Base-by-base conservation (phyloP, 2,329 filamentous ascomycete species). In the Cladophialophora bantiana region DNA sequence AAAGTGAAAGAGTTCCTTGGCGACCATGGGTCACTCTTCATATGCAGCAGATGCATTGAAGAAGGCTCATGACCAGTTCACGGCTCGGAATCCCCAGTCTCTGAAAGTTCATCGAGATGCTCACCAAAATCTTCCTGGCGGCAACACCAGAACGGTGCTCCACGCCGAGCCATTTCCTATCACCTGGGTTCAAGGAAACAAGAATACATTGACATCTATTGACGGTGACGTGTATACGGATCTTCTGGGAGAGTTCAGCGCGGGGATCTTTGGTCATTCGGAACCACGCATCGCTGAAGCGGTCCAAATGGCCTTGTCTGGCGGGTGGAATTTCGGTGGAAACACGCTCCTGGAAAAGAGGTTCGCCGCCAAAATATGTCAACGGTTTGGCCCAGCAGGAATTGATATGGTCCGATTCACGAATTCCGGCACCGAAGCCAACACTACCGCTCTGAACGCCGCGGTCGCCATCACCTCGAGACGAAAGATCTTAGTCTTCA, bases 341-440 rank as follows among this genome's bases (percentile, higher is more conserved):
- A 83, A 84, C 1, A 86, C 82, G 35, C 68, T 74, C 6, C 79
- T 84, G 59, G 88, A 90, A 75, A 77, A 79, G 9, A 70, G 78
- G 15, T 78, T 86, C 32, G 88, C 87, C 0, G 72, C 76, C 7
- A 73, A 82, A 20, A 73, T 90, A 18, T 83, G 81, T 63, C 71
- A 76, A 9, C 80, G 88, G 2, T 89, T 90, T 70, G 70, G 67
- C 3, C 71, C 4, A 70, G 38, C 38, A 42, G 38, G 38, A 42
- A 74, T 0, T 70, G 85, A 87, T 5, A 79, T 81, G 15, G 76
- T 89, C 3, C 81, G 88, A 1, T 89, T 90, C 75, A 83, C 84
- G 36, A 90, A 89, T 75, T 88, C 86, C 0, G 88, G 88, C 1
- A 90, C 88, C 0, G 88, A 90, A 74, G 87, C 87, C 3, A 89